Evolutionary conservation across 1,139 yeast species (phyloP).

Genomic region (Blastobotrys serpentis): DNA sequence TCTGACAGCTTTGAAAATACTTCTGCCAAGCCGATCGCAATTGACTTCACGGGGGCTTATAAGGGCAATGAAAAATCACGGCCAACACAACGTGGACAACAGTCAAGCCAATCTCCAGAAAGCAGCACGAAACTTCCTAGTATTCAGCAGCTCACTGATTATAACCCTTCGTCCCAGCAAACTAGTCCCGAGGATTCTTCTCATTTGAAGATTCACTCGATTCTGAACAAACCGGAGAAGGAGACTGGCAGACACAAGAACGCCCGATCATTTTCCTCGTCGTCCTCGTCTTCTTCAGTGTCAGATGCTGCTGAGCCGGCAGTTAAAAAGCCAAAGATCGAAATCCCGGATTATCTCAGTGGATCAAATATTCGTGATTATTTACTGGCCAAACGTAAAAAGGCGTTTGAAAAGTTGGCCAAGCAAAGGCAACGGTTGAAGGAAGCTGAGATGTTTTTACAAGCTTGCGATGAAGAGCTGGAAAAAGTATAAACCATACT

Average conservation of each 20-base stretch:
- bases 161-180: slow-evolving; percentile 8
- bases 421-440: slow-evolving; percentile 30
- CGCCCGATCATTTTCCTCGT: slow-evolving; percentile 12
- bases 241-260: slow-evolving; percentile 5
- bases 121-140: slow-evolving; percentile 18
- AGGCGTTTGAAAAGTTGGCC: slow-evolving; percentile 34
- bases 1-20: slow-evolving; percentile 16
- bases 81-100: slow-evolving; percentile 10
- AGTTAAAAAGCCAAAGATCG: slow-evolving; percentile 16
- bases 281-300: slow-evolving; percentile 17
- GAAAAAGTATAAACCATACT: slow-evolving; percentile 15
- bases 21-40: slow-evolving; percentile 32
- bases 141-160: slow-evolving; percentile 13
- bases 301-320: slow-evolving; percentile 10
- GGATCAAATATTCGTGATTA: slow-evolving; percentile 36
- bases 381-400: slow-evolving; percentile 35
- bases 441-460: slow-evolving; percentile 30
- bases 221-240: slow-evolving; percentile 22
- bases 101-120: slow-evolving; percentile 15
- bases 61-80: slow-evolving; percentile 16
- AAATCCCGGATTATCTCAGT: slow-evolving; percentile 32
- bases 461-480: slow-evolving; percentile 34
- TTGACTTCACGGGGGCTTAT: slow-evolving; percentile 37
- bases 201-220: slow-evolving; percentile 23
- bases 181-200: slow-evolving; percentile 12